Percentiles rank a stretch among this genome's conserved stretches.
These are phyloP conservation scores for Syzygium oleosum DNA, from an alignment of 345 rosid species.

Conservation along the genomic window DNA sequence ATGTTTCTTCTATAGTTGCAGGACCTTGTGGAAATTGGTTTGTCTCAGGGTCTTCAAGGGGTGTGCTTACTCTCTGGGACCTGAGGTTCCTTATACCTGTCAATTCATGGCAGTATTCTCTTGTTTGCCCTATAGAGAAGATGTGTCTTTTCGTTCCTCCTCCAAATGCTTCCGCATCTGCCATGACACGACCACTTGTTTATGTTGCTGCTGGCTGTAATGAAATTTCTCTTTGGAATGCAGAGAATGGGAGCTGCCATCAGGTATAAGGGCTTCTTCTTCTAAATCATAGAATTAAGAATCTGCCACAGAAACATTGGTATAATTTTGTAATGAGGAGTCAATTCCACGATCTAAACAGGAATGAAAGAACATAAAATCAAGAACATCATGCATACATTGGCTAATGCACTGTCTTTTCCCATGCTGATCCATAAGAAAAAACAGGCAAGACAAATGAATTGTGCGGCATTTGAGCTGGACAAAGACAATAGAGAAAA, in stretches of 20 bases:
- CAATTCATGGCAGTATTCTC: slow-evolving; percentile 82
- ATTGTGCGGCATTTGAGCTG: not conserved
- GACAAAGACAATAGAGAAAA: not conserved
- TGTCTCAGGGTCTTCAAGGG: slow-evolving; percentile 95
- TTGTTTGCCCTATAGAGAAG: slow-evolving; percentile 78
- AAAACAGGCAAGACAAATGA: not conserved
- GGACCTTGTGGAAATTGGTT: slow-evolving; percentile 96
- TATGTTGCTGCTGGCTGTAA: slow-evolving; percentile 94
- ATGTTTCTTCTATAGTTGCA: slow-evolving; percentile 63
- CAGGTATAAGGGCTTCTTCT: slow-evolving; percentile 42
- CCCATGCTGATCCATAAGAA: not conserved
- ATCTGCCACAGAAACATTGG: not conserved
- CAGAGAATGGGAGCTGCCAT: slow-evolving; percentile 86
- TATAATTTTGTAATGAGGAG: not conserved
- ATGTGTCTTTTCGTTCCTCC: slow-evolving; percentile 85
- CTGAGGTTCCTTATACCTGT: slow-evolving; percentile 90
- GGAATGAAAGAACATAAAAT: not conserved
- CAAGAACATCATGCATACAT: not conserved
- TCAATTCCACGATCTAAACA: not conserved
- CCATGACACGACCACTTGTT: slow-evolving; percentile 52
- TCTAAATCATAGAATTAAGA: not conserved
- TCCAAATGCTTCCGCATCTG: slow-evolving; percentile 38
- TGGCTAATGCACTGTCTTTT: not conserved
- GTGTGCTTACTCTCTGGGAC: slow-evolving; percentile 97
- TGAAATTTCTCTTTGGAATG: slow-evolving; percentile 96